Conservation (phyloP, 352 stramenopile genomes). For the Peronosclerospora sorghi region DNA sequence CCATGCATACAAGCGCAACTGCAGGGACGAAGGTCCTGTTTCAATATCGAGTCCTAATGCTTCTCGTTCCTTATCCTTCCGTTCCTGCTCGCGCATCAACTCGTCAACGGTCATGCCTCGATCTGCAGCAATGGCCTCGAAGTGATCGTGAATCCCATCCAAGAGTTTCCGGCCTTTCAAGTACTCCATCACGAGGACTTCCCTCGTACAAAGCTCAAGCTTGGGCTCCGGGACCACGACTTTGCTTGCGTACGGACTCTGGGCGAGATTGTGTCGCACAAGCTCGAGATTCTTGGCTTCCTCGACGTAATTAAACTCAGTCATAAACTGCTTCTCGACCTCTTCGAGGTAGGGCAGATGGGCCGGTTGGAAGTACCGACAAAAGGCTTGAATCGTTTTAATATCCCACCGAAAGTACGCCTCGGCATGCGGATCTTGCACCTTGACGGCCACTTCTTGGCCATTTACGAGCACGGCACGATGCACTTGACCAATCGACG, state of each 20-base stretch:
- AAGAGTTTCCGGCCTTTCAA: constrained; percentile 79
- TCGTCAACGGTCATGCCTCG: constrained; percentile 79
- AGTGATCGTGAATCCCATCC: constrained; percentile 85
- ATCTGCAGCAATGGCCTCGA: constrained; percentile 78
- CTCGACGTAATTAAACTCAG: constrained; percentile 93
- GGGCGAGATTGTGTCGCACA: constrained; percentile 85
- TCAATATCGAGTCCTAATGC: constrained; percentile 61
- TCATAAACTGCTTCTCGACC: constrained; percentile 96
- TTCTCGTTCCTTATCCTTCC: constrained; percentile 54
- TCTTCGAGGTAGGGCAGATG: constrained; percentile 90
- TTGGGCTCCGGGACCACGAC: constrained; percentile 81
- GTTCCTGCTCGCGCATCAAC: constrained; percentile 68
- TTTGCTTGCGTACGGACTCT: constrained; percentile 50
- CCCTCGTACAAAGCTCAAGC: constrained; percentile 86
- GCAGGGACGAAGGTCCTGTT: constrained; percentile 42
- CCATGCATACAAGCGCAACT: constrained; percentile 42
- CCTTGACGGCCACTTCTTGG: constrained; percentile 78
- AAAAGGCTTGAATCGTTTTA: constrained; percentile 94
- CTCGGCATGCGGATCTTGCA: constrained; percentile 92
- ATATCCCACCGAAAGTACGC: constrained; percentile 92
- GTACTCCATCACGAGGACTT: constrained; percentile 94
- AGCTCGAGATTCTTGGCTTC: constrained; percentile 87
- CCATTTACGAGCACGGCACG: constrained; percentile 58
- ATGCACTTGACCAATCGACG: constrained; percentile 79
- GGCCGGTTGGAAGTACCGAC: constrained; percentile 88